Base-by-base conservation (phyloP, 305 asterid genomes). In the Coffea humblotiana region DNA sequence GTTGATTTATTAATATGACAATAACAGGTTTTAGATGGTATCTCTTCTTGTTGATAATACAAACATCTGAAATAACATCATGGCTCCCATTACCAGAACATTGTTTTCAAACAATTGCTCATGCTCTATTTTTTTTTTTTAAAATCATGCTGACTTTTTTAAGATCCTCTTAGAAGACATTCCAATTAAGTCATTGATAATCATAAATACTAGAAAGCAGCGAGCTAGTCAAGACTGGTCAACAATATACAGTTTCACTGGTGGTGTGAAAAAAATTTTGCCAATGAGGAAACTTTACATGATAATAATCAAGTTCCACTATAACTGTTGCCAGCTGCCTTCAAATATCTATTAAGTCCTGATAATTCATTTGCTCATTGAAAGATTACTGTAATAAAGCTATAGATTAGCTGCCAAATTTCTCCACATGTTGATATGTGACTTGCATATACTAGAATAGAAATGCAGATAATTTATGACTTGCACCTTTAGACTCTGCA, bases 401-500 rank as follows among this genome's bases (percentile, higher is more conserved):
- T 27, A 56, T 29, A 61, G 63, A 23, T n/a, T 8, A 58, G 77
- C 37, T n/a, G 27, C 23, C 25, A 49, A 49, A 52, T 15, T 49
- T 77, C 54, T 32, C 21, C 35, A 13, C 43, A 78, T 52, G 60
- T 63, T 32, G 18, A 48, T n/a, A 72, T 5, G 48, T 56, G 48
- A 48, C 10, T 16, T 51, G 43, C 27, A 47, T 43, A 40, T n/a
- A 51, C 58, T 60, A 72, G 29, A 58, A 79, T 70, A 45, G 35
- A 35, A 64, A 15, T 49, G 49, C 32, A 43, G 16, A 35, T 40
- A 21, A 21, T 48, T 16, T 16, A 48, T 56, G 27, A 60, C 56
- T 69, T 86, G 72, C 78, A 94, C 99, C 97, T 92, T 96, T 80
- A 94, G 88, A 81, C 83, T 80, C 83, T 83, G 93, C 89, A 96